Base-by-base conservation (phyloP, 208 protist species). In the Strigomonas culicis region DNA sequence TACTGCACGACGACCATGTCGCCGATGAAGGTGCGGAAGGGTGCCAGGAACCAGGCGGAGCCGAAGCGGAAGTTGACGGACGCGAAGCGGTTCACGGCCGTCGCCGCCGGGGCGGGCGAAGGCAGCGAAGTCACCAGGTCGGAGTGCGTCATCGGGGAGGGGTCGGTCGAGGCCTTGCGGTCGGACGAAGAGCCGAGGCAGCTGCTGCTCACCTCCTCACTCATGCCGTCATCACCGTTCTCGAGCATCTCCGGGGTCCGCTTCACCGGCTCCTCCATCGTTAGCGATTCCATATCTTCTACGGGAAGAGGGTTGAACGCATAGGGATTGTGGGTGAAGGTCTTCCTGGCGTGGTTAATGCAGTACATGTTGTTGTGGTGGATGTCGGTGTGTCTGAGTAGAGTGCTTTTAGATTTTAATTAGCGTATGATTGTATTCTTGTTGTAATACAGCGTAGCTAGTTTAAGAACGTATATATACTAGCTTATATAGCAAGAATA, bases 1-100 rank as follows among this genome's bases (percentile, higher is more conserved):
- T 91, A 94, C 80, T 94, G 68, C 52, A 90, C 88, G 8, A 94
- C 88, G 0, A 94, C 88, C 74, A 91, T 89, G 59, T 94, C 88
- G 6, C 88, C 88, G 0, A 74, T 63, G 28, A 70, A 64, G 17
- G 82, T 89, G 49, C 82, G 81, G 66, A 94, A 94, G 24, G 88
- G 88, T 1, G 88, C 88, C 1, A 94, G 47, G 64, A 91, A 94
- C 88, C 84, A 91, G n/a, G 84, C 84, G 24, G 82, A 90, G 50
- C 88, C 88, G 43, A 94, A 94, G 59, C 84, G 84, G 63, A 94
- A 94, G 75, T 94, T 87, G 6, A 94, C 88, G 19, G 84, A 90
- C 59, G 84, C 88, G 70, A 91, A 94, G 53, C 84, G 88, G 25
- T 86, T 56, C 4, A 80, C 58, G 13, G 72, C 24, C 4, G 72